Evolutionary conservation across 805 yeast species (phyloP), one percentile per base, ranked within the genome.

Genomic region (Jamesozyma hellenica): DNA sequence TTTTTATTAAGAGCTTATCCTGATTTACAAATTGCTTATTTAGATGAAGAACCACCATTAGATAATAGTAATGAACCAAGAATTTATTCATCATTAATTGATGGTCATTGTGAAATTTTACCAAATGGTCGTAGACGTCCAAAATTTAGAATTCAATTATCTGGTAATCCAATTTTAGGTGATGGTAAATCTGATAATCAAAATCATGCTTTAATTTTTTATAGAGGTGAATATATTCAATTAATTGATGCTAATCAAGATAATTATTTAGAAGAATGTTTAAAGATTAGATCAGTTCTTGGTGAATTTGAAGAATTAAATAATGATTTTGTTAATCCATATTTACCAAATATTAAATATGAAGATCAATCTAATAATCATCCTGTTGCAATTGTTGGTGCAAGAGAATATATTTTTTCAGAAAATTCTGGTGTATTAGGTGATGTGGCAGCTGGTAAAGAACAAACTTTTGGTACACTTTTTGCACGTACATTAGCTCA

Each of bases 181-280:
- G 97, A 88, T 63, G 97, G 97, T 40, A 88, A 88, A 58, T 80
- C 96, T 17, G 97, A 88, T 60, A 88, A 88, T 57, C 97, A 88
- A 64, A 88, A 88, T 56, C 83, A 83, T 58, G 77, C 94, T 6
- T 58, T 88, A 33, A 79, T 88, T 21, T 88, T 83, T 62, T 80
- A 82, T 58, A 75, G 96, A 43, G 97, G 97, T 32, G 97, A 88
- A 58, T 88, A 87, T 57, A 79, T 88, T 47, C 96, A 88, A 64
- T 85, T 88, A 5, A 79, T 90, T 46, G 97, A 88, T 69, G 95
- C 97, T 3, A 88, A 88, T 52, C 97, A 88, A 64, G 97, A 88
- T 57, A 90, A 90, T 58, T 88, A 90, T 56, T 62, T 90, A 28
- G 97, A 88, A 61, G 97, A 88, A 61, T 88, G 97, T 59, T 63